phyloP scores from a whole-genome alignment of 345 rosid genomes.

The Gossypium thurberi region DNA sequence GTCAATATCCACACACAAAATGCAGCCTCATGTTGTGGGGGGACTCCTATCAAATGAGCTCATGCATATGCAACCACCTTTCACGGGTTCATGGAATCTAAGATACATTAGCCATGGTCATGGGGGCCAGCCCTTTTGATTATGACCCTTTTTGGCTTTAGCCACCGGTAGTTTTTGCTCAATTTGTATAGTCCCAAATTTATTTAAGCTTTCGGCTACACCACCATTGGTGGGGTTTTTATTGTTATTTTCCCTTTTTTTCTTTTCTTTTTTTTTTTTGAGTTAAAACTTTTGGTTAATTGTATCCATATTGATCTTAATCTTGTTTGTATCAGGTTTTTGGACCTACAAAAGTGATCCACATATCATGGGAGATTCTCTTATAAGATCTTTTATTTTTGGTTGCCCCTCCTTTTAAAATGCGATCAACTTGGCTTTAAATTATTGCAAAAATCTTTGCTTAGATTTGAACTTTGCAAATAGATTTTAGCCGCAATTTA shows the following conservation, averaged over 20 bases:
- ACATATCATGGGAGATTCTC: conserved; percentile 9
- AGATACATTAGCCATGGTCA: background rate
- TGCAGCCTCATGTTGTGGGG: conserved; percentile 10
- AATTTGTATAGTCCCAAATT: background rate
- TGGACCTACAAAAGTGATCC: background rate
- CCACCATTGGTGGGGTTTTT: background rate
- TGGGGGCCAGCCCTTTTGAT: background rate
- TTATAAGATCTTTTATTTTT: background rate
- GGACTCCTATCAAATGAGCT: background rate
- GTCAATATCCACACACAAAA: background rate
- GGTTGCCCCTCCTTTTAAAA: background rate
- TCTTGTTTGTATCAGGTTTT: background rate
- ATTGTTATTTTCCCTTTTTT: background rate
- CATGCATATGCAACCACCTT: background rate
- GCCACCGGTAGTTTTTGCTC: background rate
- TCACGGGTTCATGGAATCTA: conserved; percentile 9
- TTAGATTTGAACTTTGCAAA: background rate
- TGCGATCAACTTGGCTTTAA: background rate
- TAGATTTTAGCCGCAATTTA: no score
- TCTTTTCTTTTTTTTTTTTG: background rate
- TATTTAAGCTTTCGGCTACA: background rate
- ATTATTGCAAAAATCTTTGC: background rate
- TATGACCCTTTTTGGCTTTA: background rate
- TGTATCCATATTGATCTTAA: conserved; percentile 3
- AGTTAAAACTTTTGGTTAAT: background rate